Evolutionary conservation across 2,329 filamentous ascomycete genomes (phyloP).

Genomic region (Clarireedia homoeocarpa): DNA sequence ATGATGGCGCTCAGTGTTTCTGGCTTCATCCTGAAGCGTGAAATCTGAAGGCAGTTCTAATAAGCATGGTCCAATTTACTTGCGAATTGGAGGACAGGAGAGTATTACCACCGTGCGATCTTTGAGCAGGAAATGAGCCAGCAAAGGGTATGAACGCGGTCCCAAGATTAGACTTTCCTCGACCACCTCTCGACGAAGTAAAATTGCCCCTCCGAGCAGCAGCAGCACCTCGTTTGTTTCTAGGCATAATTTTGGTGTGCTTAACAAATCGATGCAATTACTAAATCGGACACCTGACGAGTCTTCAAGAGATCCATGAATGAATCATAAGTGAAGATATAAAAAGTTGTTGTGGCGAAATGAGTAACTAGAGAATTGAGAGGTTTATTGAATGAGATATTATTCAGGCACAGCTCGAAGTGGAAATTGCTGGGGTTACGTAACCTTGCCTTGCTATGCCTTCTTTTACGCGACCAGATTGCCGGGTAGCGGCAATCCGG

Average conservation of each 20-base stretch:
- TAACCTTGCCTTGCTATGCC: too few relatives aligned
- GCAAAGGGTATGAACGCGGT: slow-evolving; percentile 18
- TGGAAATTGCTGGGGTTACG: too few relatives aligned
- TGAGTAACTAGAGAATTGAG: too few relatives aligned
- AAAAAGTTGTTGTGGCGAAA: too few relatives aligned
- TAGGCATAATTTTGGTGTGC: slow-evolving; percentile 15
- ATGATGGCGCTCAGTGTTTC: slow-evolving; percentile 45
- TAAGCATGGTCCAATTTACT: not conserved
- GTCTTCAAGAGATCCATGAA: not conserved
- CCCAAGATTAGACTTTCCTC: slow-evolving; percentile 6
- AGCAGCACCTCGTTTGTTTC: slow-evolving; percentile 12
- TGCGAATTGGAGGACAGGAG: not conserved
- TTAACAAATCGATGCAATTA: not conserved
- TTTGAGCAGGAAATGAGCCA: slow-evolving; percentile 13
- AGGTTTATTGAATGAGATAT: too few relatives aligned
- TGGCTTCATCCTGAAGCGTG: slow-evolving; percentile 47
- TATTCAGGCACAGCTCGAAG: too few relatives aligned
- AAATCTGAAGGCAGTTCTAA: slow-evolving; percentile 16
- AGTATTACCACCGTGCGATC: slow-evolving; percentile 14
- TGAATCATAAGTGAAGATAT: not conserved
- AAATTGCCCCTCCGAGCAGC: slow-evolving; percentile 13
- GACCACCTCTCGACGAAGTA: slow-evolving; percentile 9
- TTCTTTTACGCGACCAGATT: too few relatives aligned
- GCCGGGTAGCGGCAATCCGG: too few relatives aligned
- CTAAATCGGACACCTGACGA: not conserved